Conservation (phyloP, 306 rosid genomes). For the Gleditsia sinensis region DNA sequence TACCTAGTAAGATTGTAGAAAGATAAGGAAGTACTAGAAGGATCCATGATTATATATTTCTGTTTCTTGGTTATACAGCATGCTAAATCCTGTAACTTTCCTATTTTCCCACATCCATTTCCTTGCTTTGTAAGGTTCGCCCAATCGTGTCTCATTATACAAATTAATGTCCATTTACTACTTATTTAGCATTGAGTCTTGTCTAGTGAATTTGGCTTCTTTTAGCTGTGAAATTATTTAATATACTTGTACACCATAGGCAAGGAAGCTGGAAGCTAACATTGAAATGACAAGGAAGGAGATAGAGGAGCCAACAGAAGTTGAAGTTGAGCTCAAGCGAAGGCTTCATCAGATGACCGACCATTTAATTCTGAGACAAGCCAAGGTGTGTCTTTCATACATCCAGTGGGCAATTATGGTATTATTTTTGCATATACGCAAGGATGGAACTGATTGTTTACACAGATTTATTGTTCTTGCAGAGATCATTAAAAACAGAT, state of each 20-base stretch:
- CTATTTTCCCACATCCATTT: neutral
- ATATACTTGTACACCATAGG: slow-evolving; percentile 52
- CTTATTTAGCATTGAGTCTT: slow-evolving; percentile 7
- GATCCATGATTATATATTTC: slow-evolving; percentile 12
- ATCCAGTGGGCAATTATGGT: neutral
- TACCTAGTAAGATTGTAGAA: neutral
- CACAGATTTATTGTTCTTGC: neutral
- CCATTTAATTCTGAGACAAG: slow-evolving; percentile 94
- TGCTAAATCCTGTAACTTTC: neutral
- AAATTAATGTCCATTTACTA: neutral
- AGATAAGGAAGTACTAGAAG: slow-evolving; percentile 6
- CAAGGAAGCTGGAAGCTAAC: slow-evolving; percentile 68
- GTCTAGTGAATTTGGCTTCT: slow-evolving; percentile 1
- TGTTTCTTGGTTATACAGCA: slow-evolving; percentile 8
- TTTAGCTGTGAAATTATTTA: slow-evolving; percentile 6
- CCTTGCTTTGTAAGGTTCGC: slow-evolving; percentile 14
- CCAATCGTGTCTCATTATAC: neutral
- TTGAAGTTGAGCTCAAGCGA: slow-evolving; percentile 85
- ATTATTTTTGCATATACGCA: neutral
- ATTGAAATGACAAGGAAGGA: slow-evolving; percentile 84
- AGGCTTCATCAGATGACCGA: slow-evolving; percentile 95
- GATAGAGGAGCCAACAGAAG: slow-evolving; percentile 87
- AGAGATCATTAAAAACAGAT: neutral
- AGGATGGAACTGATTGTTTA: neutral
- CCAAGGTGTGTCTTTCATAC: slow-evolving; percentile 64